phyloP scores from a whole-genome alignment of 148 eudicot species.

The Spergularia marina region DNA sequence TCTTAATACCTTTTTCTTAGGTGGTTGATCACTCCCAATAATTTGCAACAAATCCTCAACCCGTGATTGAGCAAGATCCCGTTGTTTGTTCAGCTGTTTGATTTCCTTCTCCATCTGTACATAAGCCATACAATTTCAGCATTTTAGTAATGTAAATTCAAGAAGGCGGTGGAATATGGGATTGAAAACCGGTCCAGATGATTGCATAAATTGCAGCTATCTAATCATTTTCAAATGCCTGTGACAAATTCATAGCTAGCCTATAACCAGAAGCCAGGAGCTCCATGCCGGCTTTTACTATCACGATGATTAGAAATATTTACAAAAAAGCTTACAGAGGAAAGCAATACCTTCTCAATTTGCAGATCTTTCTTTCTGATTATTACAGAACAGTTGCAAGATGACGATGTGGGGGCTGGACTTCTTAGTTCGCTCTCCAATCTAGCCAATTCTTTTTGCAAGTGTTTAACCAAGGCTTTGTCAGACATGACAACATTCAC shows the following conservation, averaged over 20 bases:
- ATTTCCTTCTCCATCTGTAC: constrained; percentile 82
- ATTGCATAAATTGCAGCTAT: too few species aligned
- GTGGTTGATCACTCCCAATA: constrained; percentile 48
- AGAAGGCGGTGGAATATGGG: background rate
- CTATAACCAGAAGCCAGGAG: background rate
- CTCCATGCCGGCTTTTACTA: background rate
- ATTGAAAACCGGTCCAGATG: too few species aligned
- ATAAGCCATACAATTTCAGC: background rate
- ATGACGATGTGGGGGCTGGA: constrained; percentile 65
- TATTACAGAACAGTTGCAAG: constrained; percentile 57
- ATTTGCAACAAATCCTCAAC: constrained; percentile 65
- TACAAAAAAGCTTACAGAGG: background rate
- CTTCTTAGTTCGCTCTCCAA: constrained; percentile 76
- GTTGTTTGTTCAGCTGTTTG: constrained; percentile 65
- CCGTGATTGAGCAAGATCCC: constrained; percentile 77
- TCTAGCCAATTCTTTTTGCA: constrained; percentile 87
- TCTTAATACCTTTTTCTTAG: constrained; percentile 38
- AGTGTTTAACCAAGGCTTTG: constrained; percentile 93
- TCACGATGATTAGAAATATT: background rate
- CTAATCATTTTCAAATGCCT: too few species aligned
- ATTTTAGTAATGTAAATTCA: constrained; percentile 4
- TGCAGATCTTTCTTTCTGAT: constrained; percentile 84
- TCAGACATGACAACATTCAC: constrained; percentile 98
- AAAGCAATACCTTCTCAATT: constrained; percentile 64
- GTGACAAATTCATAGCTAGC: too few species aligned